Conservation (phyloP, 208 protist genomes). For the Perkinsela sp. region DNA sequence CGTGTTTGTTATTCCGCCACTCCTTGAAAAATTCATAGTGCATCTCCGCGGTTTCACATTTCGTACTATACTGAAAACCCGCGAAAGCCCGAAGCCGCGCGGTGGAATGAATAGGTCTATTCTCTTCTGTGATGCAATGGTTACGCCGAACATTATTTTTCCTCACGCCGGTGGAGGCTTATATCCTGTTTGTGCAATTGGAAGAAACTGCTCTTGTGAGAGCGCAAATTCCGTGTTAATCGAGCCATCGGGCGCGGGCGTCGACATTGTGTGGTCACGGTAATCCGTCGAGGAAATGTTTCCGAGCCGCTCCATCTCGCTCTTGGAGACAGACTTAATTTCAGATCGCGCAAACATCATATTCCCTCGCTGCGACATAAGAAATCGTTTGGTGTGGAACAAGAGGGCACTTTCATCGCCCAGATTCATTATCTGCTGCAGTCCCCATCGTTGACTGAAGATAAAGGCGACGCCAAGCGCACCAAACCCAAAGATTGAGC, state of each 20-base stretch:
- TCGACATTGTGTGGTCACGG: not conserved
- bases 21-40: too few relatives aligned
- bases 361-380: not conserved
- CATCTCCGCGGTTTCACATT: too few relatives aligned
- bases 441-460: not conserved
- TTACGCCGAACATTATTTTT: too few relatives aligned
- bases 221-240: not conserved
- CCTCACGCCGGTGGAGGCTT: not conserved
- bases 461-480: not conserved
- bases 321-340: not conserved
- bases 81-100: too few relatives aligned
- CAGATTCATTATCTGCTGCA: not conserved
- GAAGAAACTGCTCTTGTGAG: not conserved
- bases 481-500: not conserved
- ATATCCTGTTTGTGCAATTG: conserved; percentile 1
- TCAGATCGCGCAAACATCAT: not conserved
- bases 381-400: not conserved
- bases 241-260: not conserved
- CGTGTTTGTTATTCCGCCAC: too few relatives aligned
- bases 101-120: too few relatives aligned
- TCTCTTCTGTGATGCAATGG: too few relatives aligned
- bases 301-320: not conserved
- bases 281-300: not conserved
- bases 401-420: not conserved
- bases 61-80: too few relatives aligned